phyloP scores from a whole-genome alignment of 1,139 yeast species.

The Magnusiomyces suaveolens region DNA sequence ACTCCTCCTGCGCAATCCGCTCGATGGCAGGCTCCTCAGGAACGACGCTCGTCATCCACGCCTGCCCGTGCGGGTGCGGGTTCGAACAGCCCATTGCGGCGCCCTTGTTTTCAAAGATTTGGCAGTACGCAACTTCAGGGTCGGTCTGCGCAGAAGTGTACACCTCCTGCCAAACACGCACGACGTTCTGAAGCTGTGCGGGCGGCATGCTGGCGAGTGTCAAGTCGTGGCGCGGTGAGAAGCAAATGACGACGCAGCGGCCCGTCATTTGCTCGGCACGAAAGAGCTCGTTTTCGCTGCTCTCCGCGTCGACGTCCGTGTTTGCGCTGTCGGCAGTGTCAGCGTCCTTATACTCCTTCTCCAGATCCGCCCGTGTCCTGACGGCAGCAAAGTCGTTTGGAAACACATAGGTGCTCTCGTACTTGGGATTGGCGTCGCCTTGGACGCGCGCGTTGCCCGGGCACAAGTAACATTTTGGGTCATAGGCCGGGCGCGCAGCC shows the following conservation, averaged over 20 bases:
- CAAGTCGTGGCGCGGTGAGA: conserved; percentile 60
- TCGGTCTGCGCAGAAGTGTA: conserved; percentile 39
- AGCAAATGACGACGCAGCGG: conserved; percentile 62
- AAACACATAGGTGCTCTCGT: conserved; percentile 49
- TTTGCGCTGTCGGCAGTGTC: background rate
- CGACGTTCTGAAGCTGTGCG: conserved; percentile 39
- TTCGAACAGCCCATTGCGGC: conserved; percentile 77
- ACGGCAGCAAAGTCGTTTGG: conserved; percentile 68
- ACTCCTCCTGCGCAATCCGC: conserved; percentile 37
- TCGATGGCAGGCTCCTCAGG: conserved; percentile 66
- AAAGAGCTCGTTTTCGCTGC: conserved; percentile 36
- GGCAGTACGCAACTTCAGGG: conserved; percentile 47
- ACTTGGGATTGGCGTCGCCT: conserved; percentile 46
- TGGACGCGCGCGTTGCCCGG: conserved; percentile 64
- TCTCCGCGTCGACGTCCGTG: conserved; percentile 4
- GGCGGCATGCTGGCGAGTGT: conserved; percentile 55
- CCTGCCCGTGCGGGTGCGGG: conserved; percentile 72
- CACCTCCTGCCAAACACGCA: conserved; percentile 51
- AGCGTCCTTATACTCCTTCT: conserved; percentile 16
- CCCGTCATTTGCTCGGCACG: conserved; percentile 56
- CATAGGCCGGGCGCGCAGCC: conserved; percentile 45
- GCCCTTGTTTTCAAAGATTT: conserved; percentile 72
- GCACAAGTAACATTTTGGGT: conserved; percentile 61
- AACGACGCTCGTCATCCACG: conserved; percentile 60
- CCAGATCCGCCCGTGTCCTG: conserved; percentile 26